phyloP scores from a whole-genome alignment of 495 filamentous ascomycete species.

The Tuber calosporum region DNA sequence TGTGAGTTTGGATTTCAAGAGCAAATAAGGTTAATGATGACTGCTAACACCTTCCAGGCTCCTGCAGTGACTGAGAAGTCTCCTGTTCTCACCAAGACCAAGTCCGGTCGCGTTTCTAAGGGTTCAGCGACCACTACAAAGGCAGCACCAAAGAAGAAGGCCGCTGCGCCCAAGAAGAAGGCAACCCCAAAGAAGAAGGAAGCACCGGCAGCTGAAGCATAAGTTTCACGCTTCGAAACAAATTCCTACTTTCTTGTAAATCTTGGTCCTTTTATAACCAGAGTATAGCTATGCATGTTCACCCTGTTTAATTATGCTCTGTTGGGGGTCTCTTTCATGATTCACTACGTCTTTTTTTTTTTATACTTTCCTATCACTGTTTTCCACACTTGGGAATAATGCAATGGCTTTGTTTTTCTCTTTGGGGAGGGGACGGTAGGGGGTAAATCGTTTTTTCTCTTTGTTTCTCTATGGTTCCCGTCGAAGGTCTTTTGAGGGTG shows the following conservation, averaged over 20 bases:
- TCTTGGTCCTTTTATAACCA: slow-evolving; percentile 17
- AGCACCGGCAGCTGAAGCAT: slow-evolving; percentile 37
- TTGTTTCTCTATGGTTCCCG: slow-evolving; percentile 11
- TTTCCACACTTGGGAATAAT: slow-evolving; percentile 38
- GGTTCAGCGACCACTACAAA: slow-evolving; percentile 54
- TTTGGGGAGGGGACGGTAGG: slow-evolving; percentile 17
- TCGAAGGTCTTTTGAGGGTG: neutral
- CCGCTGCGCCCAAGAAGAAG: slow-evolving; percentile 56
- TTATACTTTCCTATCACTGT: slow-evolving; percentile 3
- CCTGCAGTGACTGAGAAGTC: slow-evolving; percentile 65
- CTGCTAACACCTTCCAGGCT: slow-evolving; percentile 40
- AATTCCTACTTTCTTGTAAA: slow-evolving; percentile 34
- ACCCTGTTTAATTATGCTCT: slow-evolving; percentile 23
- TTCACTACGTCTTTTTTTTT: slow-evolving; percentile 26
- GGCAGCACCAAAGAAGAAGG: slow-evolving; percentile 58
- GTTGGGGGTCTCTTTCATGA: slow-evolving; percentile 23
- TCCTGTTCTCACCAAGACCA: slow-evolving; percentile 72
- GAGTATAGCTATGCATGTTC: slow-evolving; percentile 12
- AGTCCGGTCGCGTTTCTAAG: slow-evolving; percentile 86
- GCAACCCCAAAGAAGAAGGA: slow-evolving; percentile 46
- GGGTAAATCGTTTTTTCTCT: slow-evolving; percentile 19
- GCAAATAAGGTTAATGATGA: neutral
- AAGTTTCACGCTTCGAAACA: slow-evolving; percentile 22
- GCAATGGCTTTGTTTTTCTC: slow-evolving; percentile 27
- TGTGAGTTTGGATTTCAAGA: slow-evolving; percentile 15